Evolutionary conservation across 2,329 filamentous ascomycete genomes (phyloP).

Genomic region (Pyrenophora graminea): DNA sequence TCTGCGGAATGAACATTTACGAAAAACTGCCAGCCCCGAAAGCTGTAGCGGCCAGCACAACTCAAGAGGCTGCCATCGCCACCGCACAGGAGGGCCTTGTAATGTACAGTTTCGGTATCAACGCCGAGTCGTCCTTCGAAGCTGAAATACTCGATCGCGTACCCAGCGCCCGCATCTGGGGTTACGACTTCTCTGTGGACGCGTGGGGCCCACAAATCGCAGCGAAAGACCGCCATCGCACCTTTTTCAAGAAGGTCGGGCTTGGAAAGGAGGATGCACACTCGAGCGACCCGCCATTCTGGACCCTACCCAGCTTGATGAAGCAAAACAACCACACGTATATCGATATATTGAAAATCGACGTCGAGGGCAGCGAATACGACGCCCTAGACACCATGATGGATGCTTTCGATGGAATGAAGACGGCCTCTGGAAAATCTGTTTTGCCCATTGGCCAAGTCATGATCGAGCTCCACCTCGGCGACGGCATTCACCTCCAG

Average conservation of each 20-base stretch:
- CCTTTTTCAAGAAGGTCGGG: conserved; percentile 38
- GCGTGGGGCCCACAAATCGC: conserved; percentile 40
- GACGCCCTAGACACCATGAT: conserved; percentile 37
- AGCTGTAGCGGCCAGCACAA: conserved; percentile 14
- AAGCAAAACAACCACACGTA: conserved; percentile 40
- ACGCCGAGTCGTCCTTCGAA: conserved; percentile 42
- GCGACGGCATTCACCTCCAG: conserved; percentile 21
- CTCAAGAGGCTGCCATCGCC: conserved; percentile 17
- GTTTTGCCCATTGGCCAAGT: conserved; percentile 41
- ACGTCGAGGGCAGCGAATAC: conserved; percentile 41
- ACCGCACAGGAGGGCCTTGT: conserved; percentile 27
- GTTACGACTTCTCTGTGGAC: conserved; percentile 40
- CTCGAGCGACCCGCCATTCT: conserved; percentile 29
- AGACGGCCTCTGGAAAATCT: conserved; percentile 21
- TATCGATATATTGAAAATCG: conserved; percentile 43
- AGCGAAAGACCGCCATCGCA: conserved; percentile 22
- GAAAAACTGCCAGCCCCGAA: conserved; percentile 29
- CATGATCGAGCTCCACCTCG: conserved; percentile 42
- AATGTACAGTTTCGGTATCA: conserved; percentile 43
- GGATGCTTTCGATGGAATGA: conserved; percentile 31
- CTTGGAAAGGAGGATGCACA: conserved; percentile 34
- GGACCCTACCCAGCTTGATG: conserved; percentile 36
- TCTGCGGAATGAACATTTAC: conserved; percentile 42
- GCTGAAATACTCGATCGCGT: conserved; percentile 42
- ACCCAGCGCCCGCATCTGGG: conserved; percentile 39